These are phyloP conservation scores for Rhizopus delemar DNA, from an alignment of 371 early-diverging fungal species.

Conservation along the genomic window DNA sequence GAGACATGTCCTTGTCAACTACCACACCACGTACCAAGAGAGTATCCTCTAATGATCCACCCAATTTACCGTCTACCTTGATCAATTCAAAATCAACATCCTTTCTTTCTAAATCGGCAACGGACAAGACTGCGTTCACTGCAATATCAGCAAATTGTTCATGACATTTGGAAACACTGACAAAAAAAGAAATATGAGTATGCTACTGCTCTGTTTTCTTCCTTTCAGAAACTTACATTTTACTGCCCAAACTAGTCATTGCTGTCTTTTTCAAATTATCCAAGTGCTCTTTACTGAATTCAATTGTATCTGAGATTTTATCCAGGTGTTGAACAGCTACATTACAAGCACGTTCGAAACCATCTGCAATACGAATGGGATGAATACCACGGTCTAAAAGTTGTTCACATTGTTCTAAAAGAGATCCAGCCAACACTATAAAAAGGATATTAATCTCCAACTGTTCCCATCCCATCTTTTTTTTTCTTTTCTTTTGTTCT, in stretches of 20 bases:
- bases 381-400: slow-evolving; percentile 98
- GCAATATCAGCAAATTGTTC: slow-evolving; percentile 97
- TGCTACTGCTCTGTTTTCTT: not conserved
- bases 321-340: slow-evolving; percentile 93
- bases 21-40: slow-evolving; percentile 97
- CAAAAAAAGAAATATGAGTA: not conserved
- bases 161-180: slow-evolving; percentile 94
- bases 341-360: slow-evolving; percentile 96
- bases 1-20: slow-evolving; percentile 99
- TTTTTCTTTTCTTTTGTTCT: too few species aligned
- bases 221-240: slow-evolving; percentile 77
- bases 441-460: not conserved
- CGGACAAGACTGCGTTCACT: slow-evolving; percentile 96
- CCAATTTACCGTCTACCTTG: slow-evolving; percentile 98
- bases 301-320: slow-evolving; percentile 88
- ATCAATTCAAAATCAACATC: slow-evolving; percentile 99
- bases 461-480: too few species aligned
- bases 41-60: slow-evolving; percentile 93
- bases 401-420: slow-evolving; percentile 96
- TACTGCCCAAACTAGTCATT: slow-evolving; percentile 96
- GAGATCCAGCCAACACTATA: slow-evolving; percentile 95
- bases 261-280: slow-evolving; percentile 94
- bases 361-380: slow-evolving; percentile 98
- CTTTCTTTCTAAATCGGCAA: slow-evolving; percentile 97
- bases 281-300: slow-evolving; percentile 80